Evolutionary conservation across 2,329 filamentous ascomycete species (phyloP).

Genomic region (Fusarium secorum): DNA sequence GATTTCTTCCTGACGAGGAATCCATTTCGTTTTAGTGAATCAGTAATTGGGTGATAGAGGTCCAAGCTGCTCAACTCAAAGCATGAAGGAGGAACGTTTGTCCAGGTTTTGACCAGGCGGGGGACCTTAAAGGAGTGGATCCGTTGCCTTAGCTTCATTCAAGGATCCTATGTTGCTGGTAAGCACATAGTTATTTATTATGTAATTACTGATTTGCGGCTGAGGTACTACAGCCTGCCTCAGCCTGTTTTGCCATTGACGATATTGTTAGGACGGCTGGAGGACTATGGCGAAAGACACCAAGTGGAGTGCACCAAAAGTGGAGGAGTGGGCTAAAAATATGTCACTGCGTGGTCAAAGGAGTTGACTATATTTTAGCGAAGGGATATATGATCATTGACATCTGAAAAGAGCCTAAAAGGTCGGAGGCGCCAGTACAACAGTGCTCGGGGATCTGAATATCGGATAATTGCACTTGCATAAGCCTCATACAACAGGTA

Average conservation of each 20-base stretch:
- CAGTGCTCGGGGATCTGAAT: background rate
- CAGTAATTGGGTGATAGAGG: background rate
- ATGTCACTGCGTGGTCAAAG: background rate
- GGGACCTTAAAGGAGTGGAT: background rate
- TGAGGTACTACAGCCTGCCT: background rate
- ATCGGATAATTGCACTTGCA: background rate
- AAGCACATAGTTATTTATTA: background rate
- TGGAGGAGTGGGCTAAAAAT: background rate
- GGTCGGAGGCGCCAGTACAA: background rate
- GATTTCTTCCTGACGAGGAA: background rate
- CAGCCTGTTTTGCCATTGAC: background rate
- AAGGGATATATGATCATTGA: background rate
- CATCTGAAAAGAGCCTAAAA: background rate
- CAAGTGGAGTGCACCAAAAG: background rate
- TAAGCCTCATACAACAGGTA: background rate
- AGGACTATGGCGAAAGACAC: background rate
- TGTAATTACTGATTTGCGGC: background rate
- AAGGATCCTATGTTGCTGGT: background rate
- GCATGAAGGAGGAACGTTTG: background rate
- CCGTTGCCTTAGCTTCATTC: background rate
- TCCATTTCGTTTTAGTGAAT: background rate
- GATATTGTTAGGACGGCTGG: background rate
- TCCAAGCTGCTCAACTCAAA: background rate
- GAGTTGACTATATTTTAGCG: background rate
- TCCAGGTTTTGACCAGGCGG: background rate